These are phyloP conservation scores for Aspergillus tanneri DNA, from an alignment of 2,329 filamentous ascomycete species.

Conservation along the genomic window DNA sequence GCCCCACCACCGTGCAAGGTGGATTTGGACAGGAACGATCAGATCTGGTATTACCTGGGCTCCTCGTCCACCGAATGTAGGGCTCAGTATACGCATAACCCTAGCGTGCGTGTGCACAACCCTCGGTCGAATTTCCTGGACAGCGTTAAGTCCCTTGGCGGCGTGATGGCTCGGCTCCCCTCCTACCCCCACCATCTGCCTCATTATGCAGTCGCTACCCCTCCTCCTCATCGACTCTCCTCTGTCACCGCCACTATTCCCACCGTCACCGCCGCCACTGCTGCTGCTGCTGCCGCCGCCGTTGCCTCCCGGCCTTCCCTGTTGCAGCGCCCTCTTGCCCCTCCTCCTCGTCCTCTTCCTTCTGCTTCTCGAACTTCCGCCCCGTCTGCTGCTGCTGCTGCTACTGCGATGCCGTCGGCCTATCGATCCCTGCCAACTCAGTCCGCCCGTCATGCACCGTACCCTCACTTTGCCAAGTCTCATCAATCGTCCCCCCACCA, in stretches of 20 bases:
- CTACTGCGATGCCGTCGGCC: conserved; percentile 45
- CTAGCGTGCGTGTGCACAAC: conserved; percentile 50
- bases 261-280: conserved; percentile 13
- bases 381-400: conserved; percentile 35
- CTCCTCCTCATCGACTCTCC: conserved; percentile 19
- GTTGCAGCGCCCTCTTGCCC: conserved; percentile 35
- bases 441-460: conserved; percentile 40
- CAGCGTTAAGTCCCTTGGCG: conserved; percentile 44
- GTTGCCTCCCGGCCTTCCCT: conserved; percentile 32
- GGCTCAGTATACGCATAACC: conserved; percentile 85
- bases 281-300: conserved; percentile 19
- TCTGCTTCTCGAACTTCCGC: conserved; percentile 22
- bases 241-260: conserved; percentile 17
- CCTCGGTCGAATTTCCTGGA: conserved; percentile 52
- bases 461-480: conserved; percentile 38
- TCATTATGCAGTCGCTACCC: conserved; percentile 11
- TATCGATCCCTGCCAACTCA: conserved; percentile 41
- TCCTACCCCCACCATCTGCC: conserved; percentile 29
- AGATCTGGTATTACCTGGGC: conserved; percentile 87
- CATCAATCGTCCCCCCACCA: conserved; percentile 27
- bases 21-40: conserved; percentile 69
- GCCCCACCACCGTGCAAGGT: conserved; percentile 64
- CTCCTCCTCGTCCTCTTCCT: conserved; percentile 32
- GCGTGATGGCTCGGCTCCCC: conserved; percentile 29
- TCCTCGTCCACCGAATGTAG: conserved; percentile 83